Percentiles rank a stretch among this genome's conserved stretches.
Conservation (phyloP, 2,329 filamentous ascomycete genomes). For the Lecanicillium sp. region DNA sequence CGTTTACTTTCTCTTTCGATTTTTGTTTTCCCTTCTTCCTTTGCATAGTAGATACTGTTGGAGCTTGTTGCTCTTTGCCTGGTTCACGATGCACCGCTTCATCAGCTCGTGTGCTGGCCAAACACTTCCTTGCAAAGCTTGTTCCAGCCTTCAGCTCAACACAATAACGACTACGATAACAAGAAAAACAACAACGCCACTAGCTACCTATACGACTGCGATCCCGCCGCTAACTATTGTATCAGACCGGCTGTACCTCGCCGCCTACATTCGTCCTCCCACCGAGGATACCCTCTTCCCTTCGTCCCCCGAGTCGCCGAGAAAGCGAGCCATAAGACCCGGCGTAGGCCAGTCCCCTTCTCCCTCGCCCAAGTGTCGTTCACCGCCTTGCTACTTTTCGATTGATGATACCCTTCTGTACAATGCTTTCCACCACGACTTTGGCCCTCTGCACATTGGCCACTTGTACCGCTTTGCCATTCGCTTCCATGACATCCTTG, state of each 20-base stretch:
- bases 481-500: slow-evolving; percentile 89
- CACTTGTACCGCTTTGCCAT: slow-evolving; percentile 96
- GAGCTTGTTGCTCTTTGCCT: too few relatives aligned
- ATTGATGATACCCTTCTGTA: slow-evolving; percentile 89
- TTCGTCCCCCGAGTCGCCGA: slow-evolving; percentile 39
- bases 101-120: too few relatives aligned
- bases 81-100: too few relatives aligned
- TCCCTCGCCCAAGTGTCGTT: slow-evolving; percentile 18
- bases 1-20: slow-evolving; percentile 20
- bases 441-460: slow-evolving; percentile 93
- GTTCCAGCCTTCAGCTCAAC: too few relatives aligned
- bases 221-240: slow-evolving; percentile 17
- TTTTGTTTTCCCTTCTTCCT: neutral
- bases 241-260: slow-evolving; percentile 87
- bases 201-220: slow-evolving; percentile 5
- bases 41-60: too few relatives aligned
- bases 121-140: too few relatives aligned
- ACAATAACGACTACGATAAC: too few relatives aligned
- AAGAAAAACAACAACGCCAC: slow-evolving; percentile 7
- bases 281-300: slow-evolving; percentile 79
- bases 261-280: slow-evolving; percentile 78
- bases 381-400: slow-evolving; percentile 84
- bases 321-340: slow-evolving; percentile 43
- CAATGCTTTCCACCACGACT: slow-evolving; percentile 98
- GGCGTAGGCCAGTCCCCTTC: slow-evolving; percentile 44